These are phyloP conservation scores for Neofusicoccum parvum DNA, from an alignment of 2,329 filamentous ascomycete species.

Conservation along the genomic window DNA sequence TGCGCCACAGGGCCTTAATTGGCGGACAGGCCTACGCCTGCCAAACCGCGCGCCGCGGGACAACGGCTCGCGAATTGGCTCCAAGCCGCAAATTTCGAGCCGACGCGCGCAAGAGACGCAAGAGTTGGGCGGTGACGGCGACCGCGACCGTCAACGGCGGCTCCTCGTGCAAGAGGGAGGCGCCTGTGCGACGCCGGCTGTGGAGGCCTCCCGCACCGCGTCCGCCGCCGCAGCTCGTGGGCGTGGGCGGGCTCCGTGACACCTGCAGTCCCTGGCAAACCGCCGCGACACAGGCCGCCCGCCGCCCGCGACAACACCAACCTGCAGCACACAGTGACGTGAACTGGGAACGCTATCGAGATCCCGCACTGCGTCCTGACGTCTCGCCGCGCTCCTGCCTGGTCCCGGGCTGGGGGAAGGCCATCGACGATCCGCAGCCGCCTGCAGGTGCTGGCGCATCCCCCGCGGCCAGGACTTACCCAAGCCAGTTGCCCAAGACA, in stretches of 20 bases:
- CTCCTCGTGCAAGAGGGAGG: not conserved
- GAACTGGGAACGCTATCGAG: not conserved
- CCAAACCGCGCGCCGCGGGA: constrained; percentile 9
- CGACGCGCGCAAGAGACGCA: not conserved
- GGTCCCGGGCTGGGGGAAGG: not conserved
- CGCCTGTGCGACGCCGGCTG: constrained; percentile 7
- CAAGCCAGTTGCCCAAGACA: not conserved
- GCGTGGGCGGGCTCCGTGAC: not conserved
- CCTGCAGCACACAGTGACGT: not conserved
- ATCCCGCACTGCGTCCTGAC: not conserved
- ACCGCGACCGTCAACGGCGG: not conserved
- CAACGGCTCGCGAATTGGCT: constrained; percentile 12
- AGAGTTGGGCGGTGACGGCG: not conserved
- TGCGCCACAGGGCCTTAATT: constrained; percentile 5
- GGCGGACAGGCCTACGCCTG: constrained; percentile 6
- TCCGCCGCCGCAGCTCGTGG: no score
- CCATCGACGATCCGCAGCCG: constrained; percentile 12
- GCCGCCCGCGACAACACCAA: not conserved
- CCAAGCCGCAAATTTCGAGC: not conserved
- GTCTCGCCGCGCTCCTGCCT: not conserved
- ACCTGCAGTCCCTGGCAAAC: not conserved
- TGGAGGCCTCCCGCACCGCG: not conserved
- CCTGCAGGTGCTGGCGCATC: constrained; percentile 2
- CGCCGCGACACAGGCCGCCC: constrained; percentile 2
- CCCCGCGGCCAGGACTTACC: not conserved